Evolutionary conservation across 2,329 filamentous ascomycete species (phyloP), one percentile per base, ranked within the genome.

Genomic region (Periconia digitata): DNA sequence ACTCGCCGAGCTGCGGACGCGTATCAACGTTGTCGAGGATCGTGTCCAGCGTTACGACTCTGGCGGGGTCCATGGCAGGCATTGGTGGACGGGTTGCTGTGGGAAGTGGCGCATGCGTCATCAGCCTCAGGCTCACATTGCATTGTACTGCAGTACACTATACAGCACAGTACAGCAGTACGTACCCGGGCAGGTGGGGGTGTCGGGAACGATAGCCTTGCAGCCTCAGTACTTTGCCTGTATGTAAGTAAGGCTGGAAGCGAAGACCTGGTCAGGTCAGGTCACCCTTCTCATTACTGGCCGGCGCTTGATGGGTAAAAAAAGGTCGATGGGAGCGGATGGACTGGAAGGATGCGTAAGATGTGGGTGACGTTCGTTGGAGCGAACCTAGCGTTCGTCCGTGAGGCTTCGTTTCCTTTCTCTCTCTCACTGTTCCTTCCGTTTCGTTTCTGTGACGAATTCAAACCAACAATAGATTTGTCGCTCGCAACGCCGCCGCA

Each of bases 1-100:
- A 66, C 49, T 58, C 51, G 50, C 58, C 47, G 49, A 65, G 41
- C 21, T 51, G 56, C 27, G 50, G 40, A 15, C 44, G 60, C 20
- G 53, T 60, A 24, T 59, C 52, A 29, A 44, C 43, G 43, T 55
- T 58, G 40, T 62, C 53, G 47, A 61, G 61, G 32, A 59, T 53
- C 44, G 51, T 51, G 17, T 54, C 56, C 38, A 64, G 53, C 46
- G 60, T 60, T 48, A 46, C 20, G 27, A 29, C 41, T 38, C 37
- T 40, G 43, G 46, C 32, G 51, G 40, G 40, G 47, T 36, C 27
- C 35, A 49, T 39, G 44, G 42, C 20, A 16, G 27, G 32, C 8
- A 40, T 32, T 27, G 42, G 40, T n/a, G n/a, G n/a, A n/a, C n/a
- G n/a, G n/a, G n/a, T n/a, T 44, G 49, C 48, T 52, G 51, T 7